Base-by-base conservation (phyloP, 495 filamentous ascomycete species). In the Aspergillus bridgeri region DNA sequence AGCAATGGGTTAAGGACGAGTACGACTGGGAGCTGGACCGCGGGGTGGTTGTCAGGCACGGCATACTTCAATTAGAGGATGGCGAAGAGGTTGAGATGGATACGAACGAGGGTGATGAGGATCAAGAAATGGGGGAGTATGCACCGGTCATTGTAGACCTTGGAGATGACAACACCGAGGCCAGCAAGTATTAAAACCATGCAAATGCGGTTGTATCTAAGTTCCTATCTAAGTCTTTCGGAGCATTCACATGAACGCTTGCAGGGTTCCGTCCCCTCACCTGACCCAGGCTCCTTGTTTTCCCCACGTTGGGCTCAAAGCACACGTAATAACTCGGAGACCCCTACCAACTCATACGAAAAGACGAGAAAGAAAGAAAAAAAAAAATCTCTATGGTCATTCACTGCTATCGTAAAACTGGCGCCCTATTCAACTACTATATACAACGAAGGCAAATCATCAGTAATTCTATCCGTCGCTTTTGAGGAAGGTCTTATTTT, bases 121-220 rank as follows among this genome's bases (percentile, higher is more conserved):
- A 95, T 55, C 90, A 94, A 53, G 90, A 94, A 71, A 82, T 81
- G 57, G 91, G 90, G 18, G 93, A 96, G 66, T 92, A 91, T 77
- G 86, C 89, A 57, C 94, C 93, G 17, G 79, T 88, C 21, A 71
- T 98, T 18, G 90, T 98, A 5, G 84, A 91, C 51, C 63, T 92
- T 61, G 64, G 23, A 24, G 61, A 46, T 15, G 21, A 22, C 21
- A 51, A 27, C 9, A 38, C 33, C 3, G 33, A 38, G 33, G 13
- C 11, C 5, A 15, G 13, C 33, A 38, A 38, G 33, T 38, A 38
- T 38, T 38, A 15, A 27, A 27, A 13, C 33, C 29, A 33, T 38
- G 33, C 9, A 11, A 3, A 38, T 11, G 33, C 33, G 33, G 9
- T 38, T 13, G 1, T 2, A 38, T 15, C 17, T 38, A 3, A 15